Conservation (phyloP, 1,139 yeast species). For the Ogataea hybrid region DNA sequence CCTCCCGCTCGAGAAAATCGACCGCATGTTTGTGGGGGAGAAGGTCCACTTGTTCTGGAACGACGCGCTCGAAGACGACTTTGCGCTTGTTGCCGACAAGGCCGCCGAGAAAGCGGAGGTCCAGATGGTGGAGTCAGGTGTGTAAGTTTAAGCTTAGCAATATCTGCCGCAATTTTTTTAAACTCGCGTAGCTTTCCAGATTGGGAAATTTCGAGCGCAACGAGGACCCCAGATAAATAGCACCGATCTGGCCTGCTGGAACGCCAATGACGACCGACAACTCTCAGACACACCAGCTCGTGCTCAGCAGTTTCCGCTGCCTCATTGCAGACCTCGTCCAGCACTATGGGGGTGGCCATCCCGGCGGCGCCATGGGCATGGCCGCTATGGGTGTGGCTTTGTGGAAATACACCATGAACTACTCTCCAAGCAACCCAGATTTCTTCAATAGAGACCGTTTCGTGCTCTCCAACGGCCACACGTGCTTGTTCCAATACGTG, state of each 20-base stretch:
- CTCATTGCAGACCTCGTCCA: slow-evolving; percentile 39
- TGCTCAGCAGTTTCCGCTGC: slow-evolving; percentile 14
- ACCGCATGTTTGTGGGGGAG: too few species aligned
- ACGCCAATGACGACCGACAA: slow-evolving; percentile 13
- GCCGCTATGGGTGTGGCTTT: slow-evolving; percentile 82
- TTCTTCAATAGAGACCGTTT: slow-evolving; percentile 97
- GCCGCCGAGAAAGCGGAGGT: too few species aligned
- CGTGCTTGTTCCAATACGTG: slow-evolving; percentile 86
- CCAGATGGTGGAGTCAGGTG: too few species aligned
- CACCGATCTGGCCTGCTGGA: neutral
- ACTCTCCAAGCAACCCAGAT: slow-evolving; percentile 85
- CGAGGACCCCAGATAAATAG: neutral
- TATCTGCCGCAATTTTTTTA: too few species aligned
- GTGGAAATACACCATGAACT: slow-evolving; percentile 71
- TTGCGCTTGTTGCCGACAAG: too few species aligned
- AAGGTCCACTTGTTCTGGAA: too few species aligned
- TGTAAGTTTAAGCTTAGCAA: too few species aligned
- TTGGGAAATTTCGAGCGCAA: slow-evolving; percentile 5
- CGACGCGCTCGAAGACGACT: too few species aligned
- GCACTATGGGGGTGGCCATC: slow-evolving; percentile 67
- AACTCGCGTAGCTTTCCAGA: neutral
- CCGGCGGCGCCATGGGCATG: slow-evolving; percentile 97
- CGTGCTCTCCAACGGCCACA: slow-evolving; percentile 95
- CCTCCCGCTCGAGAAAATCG: too few species aligned
- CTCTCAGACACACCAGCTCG: slow-evolving; percentile 12